Percentiles rank a stretch among this genome's conserved stretches.
Evolutionary conservation across 495 filamentous ascomycete genomes (phyloP).

Genomic region (Penicillium cataractarum): DNA sequence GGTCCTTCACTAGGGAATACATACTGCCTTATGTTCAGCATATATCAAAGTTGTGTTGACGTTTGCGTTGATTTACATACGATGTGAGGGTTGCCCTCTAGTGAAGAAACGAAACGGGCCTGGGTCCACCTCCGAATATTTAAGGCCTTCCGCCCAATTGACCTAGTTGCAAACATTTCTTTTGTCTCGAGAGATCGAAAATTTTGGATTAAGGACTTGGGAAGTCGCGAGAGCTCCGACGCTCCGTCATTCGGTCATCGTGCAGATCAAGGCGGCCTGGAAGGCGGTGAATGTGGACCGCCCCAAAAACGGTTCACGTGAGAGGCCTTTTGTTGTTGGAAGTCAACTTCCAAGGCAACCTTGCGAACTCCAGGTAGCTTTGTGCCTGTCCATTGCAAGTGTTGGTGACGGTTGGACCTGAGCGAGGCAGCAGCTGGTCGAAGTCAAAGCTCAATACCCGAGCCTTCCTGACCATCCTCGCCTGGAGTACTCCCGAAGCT

Average conservation of each 20-base stretch:
- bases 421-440: conserved; percentile 11
- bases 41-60: background rate
- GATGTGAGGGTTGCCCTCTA: conserved; percentile 58
- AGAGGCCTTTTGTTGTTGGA: conserved; percentile 10
- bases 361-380: background rate
- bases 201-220: background rate
- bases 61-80: conserved; percentile 34
- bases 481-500: background rate
- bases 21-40: conserved; percentile 60
- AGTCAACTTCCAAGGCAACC: background rate
- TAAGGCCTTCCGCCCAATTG: conserved; percentile 26
- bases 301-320: conserved; percentile 2
- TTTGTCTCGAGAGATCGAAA: too few relatives aligned
- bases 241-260: conserved; percentile 17
- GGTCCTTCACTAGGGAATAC: conserved; percentile 59
- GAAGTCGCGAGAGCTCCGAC: background rate
- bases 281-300: conserved; percentile 17
- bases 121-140: conserved; percentile 30
- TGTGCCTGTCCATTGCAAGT: conserved; percentile 19
- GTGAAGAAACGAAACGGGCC: conserved; percentile 51
- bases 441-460: conserved; percentile 1
- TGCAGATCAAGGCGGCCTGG: conserved; percentile 24
- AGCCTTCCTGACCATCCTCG: background rate
- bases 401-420: conserved; percentile 7
- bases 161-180: conserved; percentile 37